Percentiles rank a stretch among this genome's conserved stretches.
These are phyloP conservation scores for Fraxinus baroniana DNA, from an alignment of 305 asterid genomes.

Conservation along the genomic window DNA sequence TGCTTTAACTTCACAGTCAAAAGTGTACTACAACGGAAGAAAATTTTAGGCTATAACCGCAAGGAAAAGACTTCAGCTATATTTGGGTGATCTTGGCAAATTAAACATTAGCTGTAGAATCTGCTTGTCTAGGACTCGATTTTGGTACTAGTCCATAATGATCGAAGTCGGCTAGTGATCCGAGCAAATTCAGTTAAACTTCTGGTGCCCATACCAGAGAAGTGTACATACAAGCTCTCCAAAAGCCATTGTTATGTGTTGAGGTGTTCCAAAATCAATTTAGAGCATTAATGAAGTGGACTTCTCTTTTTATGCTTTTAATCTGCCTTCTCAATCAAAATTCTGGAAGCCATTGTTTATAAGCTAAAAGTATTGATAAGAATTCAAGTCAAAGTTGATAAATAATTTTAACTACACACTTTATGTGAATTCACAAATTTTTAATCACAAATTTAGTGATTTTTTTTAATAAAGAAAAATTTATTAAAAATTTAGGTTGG, in stretches of 20 bases:
- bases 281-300: background rate
- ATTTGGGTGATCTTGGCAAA: background rate
- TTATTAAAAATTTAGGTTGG: background rate
- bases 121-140: background rate
- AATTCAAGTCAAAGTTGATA: background rate
- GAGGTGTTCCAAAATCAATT: background rate
- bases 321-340: background rate
- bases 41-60: background rate
- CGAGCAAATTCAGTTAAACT: background rate
- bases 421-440: too few relatives aligned
- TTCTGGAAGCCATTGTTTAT: background rate
- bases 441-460: too few relatives aligned
- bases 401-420: too few relatives aligned
- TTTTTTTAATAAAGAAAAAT: too few relatives aligned
- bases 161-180: background rate
- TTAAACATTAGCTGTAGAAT: background rate
- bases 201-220: background rate
- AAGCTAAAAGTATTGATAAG: background rate
- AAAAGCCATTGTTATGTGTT: background rate
- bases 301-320: background rate
- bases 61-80: background rate
- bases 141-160: background rate
- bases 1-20: background rate
- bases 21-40: background rate
- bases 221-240: background rate